A percentile compares a stretch with the other conserved stretches of the same genome.
These are phyloP conservation scores for Paramecium bursaria DNA, from an alignment of 73 alveolate genomes.

Conservation along the genomic window DNA sequence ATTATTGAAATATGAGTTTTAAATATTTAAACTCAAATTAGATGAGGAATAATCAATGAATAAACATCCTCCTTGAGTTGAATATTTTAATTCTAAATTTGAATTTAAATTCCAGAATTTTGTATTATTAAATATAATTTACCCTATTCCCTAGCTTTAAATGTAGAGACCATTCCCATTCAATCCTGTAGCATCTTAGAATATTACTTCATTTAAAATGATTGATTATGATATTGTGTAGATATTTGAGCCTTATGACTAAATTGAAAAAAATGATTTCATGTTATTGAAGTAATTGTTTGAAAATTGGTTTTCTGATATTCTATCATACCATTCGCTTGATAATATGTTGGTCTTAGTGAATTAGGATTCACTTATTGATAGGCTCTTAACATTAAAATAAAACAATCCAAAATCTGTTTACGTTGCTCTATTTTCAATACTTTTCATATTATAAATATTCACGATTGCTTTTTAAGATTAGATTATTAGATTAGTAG, in stretches of 20 bases:
- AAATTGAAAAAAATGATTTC: constrained; percentile 1
- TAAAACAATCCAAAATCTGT: constrained; percentile 20
- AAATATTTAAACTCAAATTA: not conserved
- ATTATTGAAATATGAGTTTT: not conserved
- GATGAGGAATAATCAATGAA: not conserved
- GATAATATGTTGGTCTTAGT: not conserved
- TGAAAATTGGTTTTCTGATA: constrained; percentile 5
- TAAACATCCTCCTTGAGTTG: constrained; percentile 41
- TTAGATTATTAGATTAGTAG: not conserved
- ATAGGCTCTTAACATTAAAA: not conserved
- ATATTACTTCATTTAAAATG: not conserved
- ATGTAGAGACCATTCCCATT: constrained; percentile 14
- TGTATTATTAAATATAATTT: not conserved
- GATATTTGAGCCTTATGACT: not conserved
- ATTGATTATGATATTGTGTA: not conserved
- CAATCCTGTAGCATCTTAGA: constrained; percentile 5
- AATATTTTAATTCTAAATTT: constrained; percentile 29
- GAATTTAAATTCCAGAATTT: not conserved
- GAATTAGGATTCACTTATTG: not conserved
- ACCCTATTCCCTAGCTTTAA: not conserved
- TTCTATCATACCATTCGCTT: not conserved
- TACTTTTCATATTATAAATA: not conserved
- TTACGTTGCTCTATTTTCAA: constrained; percentile 30
- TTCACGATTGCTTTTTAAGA: not conserved
- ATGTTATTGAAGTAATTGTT: not conserved